Conservation (phyloP, 768 basidiomycete species). For the Boletus vermiculosoides region DNA sequence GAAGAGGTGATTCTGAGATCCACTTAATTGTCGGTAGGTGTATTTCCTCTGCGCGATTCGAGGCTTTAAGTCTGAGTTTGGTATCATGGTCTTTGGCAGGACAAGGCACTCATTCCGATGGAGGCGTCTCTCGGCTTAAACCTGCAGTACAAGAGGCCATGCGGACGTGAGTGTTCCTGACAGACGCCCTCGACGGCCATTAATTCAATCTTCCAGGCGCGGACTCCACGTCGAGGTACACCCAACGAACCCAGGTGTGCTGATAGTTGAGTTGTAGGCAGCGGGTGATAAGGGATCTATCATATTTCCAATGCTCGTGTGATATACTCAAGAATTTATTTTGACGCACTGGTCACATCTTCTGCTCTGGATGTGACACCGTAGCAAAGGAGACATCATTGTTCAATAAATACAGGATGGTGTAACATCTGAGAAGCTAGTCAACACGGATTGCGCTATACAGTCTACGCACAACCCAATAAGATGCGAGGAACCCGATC, state of each 20-base stretch:
- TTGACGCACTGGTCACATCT: not conserved
- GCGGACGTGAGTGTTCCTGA: slow-evolving; percentile 50
- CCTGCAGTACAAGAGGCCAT: slow-evolving; percentile 87
- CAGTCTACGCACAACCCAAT: slow-evolving; percentile 84
- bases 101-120: slow-evolving; percentile 84
- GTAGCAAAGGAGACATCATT: not conserved
- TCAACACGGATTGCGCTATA: slow-evolving; percentile 85
- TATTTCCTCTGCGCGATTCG: not conserved
- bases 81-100: slow-evolving; percentile 40
- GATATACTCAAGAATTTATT: not conserved
- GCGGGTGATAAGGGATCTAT: not conserved
- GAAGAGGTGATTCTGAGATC: slow-evolving; percentile 58
- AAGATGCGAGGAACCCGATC: slow-evolving; percentile 88
- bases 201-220: slow-evolving; percentile 46
- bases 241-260: slow-evolving; percentile 77
- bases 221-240: slow-evolving; percentile 72
- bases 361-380: not conserved
- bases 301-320: not conserved
- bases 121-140: slow-evolving; percentile 76
- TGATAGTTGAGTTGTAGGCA: slow-evolving; percentile 55
- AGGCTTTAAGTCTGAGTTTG: not conserved
- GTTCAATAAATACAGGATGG: slow-evolving; percentile 15
- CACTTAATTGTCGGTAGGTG: slow-evolving; percentile 81
- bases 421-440: slow-evolving; percentile 23
- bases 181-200: not conserved